These are phyloP conservation scores for Neofusicoccum kwambonambiense DNA, from an alignment of 2,329 filamentous ascomycete species.

Conservation along the genomic window DNA sequence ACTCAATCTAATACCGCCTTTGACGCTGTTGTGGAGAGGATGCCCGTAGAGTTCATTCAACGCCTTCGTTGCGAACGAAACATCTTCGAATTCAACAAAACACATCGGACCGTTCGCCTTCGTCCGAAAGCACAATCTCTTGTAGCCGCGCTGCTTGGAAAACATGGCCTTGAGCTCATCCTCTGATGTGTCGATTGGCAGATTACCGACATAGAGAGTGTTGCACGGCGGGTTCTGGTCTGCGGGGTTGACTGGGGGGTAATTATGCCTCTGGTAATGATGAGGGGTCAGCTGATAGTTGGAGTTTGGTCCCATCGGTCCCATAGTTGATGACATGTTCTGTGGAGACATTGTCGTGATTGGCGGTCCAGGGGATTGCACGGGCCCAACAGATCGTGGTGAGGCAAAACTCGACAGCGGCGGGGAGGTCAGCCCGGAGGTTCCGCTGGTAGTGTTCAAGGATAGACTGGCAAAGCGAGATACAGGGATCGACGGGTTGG, in stretches of 20 bases:
- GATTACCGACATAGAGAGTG: constrained; percentile 95
- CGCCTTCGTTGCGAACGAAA: constrained; percentile 87
- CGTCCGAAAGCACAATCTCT: constrained; percentile 88
- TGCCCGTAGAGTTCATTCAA: constrained; percentile 87
- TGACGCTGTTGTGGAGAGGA: constrained; percentile 84
- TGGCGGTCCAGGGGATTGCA: constrained; percentile 49
- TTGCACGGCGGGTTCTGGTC: constrained; percentile 98
- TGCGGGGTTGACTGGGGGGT: constrained; percentile 86
- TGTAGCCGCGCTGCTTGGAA: constrained; percentile 90
- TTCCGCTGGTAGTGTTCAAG: constrained; percentile 62
- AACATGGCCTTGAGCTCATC: constrained; percentile 95
- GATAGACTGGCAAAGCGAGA: constrained; percentile 68
- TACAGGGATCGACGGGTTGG: constrained; percentile 70
- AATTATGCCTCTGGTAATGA: constrained; percentile 63
- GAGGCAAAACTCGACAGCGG: constrained; percentile 55
- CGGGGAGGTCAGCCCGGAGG: constrained; percentile 46
- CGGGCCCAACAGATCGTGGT: constrained; percentile 48
- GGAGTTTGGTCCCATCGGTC: constrained; percentile 47
- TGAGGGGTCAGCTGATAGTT: constrained; percentile 57
- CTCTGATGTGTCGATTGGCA: constrained; percentile 88
- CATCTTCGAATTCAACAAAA: constrained; percentile 96
- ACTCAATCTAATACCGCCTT: constrained; percentile 90
- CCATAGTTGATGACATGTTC: constrained; percentile 59
- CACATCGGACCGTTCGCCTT: constrained; percentile 98
- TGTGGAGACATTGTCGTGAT: constrained; percentile 45